Conservation (phyloP, 2,329 filamentous ascomycete genomes). For the Neofusicoccum ribis region DNA sequence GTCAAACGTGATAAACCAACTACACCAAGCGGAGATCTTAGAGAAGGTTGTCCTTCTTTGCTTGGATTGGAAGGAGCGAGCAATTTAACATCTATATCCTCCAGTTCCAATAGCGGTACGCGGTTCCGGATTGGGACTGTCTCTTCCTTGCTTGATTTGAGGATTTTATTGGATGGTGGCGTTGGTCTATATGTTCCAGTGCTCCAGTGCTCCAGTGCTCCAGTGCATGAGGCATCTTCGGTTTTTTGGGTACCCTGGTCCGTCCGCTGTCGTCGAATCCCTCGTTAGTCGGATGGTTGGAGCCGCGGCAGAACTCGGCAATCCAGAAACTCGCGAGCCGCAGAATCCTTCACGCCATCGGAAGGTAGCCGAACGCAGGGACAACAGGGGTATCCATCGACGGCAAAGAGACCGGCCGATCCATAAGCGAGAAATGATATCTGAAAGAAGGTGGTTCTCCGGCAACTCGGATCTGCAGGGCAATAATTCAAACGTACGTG, state of each 20-base stretch:
- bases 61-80: no score
- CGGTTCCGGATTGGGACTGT: no score
- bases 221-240: no score
- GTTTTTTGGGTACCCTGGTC: no score
- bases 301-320: background rate
- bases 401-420: background rate
- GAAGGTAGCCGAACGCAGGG: background rate
- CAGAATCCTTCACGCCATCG: background rate
- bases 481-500: background rate
- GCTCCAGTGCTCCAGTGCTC: no score
- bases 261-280: no score
- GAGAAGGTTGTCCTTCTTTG: no score
- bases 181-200: no score
- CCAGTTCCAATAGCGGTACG: no score
- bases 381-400: background rate
- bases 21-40: background rate
- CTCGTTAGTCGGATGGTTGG: background rate
- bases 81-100: no score
- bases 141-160: no score
- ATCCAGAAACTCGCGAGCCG: background rate
- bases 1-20: conserved; percentile 15
- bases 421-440: background rate
- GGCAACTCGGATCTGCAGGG: background rate
- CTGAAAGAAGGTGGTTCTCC: background rate
- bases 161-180: no score